Percentiles rank a stretch among this genome's conserved stretches.
phyloP scores from a whole-genome alignment of 2,329 filamentous ascomycete genomes.

The Thyridium curvatum region DNA sequence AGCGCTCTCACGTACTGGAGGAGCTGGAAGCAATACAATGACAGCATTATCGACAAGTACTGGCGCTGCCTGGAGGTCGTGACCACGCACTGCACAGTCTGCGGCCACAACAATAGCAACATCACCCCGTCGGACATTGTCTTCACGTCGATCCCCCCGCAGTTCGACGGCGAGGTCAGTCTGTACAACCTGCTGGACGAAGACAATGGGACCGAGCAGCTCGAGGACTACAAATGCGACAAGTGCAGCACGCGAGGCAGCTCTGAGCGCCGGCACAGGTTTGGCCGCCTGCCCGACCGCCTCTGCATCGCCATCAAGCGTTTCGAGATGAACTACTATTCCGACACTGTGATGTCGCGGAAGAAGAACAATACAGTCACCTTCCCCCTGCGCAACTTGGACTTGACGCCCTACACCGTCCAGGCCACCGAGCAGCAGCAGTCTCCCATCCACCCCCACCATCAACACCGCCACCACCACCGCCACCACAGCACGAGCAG shows the following conservation, averaged over 20 bases:
- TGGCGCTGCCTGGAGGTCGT: conserved; percentile 74
- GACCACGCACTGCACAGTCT: conserved; percentile 60
- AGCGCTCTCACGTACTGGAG: conserved; percentile 72
- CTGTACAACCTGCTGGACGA: conserved; percentile 61
- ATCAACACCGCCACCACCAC: no score
- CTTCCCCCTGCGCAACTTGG: conserved; percentile 69
- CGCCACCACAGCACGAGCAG: no score
- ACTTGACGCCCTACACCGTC: conserved; percentile 38
- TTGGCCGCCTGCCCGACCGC: conserved; percentile 73
- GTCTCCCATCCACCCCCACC: no score
- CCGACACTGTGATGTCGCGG: conserved; percentile 32
- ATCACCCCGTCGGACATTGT: conserved; percentile 48
- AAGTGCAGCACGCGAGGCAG: conserved; percentile 63
- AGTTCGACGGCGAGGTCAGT: conserved; percentile 19
- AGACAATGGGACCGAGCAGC: conserved; percentile 60
- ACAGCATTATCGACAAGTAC: conserved; percentile 71
- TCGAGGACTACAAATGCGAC: conserved; percentile 68
- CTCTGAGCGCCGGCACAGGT: conserved; percentile 64
- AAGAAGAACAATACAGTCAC: conserved; percentile 69
- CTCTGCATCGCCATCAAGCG: conserved; percentile 72
- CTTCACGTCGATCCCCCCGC: conserved; percentile 30
- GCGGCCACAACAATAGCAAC: conserved; percentile 46
- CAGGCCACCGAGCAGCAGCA: conserved; percentile 7
- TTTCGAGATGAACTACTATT: conserved; percentile 30
- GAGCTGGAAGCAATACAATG: conserved; percentile 61